Base-by-base conservation (phyloP, 176 grass and related monocot species). In the Panicum miliaceum region DNA sequence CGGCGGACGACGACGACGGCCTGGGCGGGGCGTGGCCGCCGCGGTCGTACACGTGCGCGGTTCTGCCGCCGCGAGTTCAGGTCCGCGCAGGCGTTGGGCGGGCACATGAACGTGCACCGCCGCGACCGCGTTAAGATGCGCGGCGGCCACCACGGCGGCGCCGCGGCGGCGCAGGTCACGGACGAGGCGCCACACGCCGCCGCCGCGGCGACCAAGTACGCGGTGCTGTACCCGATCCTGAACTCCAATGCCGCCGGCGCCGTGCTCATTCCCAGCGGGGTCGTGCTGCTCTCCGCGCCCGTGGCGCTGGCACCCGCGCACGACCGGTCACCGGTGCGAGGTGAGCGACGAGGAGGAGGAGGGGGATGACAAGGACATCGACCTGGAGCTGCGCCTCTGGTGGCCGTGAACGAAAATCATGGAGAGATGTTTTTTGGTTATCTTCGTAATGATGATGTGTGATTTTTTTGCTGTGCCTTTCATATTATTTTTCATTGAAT, bases 21-120 rank as follows among this genome's bases (percentile, higher is more conserved):
- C 59, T 80, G 16, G 82, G 83, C 22, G 66, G 76, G 0, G 32
- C 77, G 41, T 90, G 91, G 91, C 91, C 87, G 23, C 91, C 87
- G 25, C 91, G 87, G 16, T 90, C 87, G 23, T 92, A 92, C 76
- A 81, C 87, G 26, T 92, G 91, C 81, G 32, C 76, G n/a, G 4
- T 90, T 92, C 87, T 92, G 91, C 84, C 71, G 81, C 71, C 87
- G 91, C 40, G 87, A 90, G 84, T 92, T 90, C 84, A 85, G 73
- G 76, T 92, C 91, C 10, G 91, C 88, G 41, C 91, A 87, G 84
- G 91, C 87, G 0, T 46, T 92, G 40, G 91, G 91, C 13, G 88
- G 84, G 1, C 91, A 90, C 81, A 92, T 92, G 91, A 92, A 92
- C 84, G 84, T 92, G 75, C 91, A 92, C 87, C 91, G 91, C 84